A percentile compares a stretch with the other conserved stretches of the same genome.
These are phyloP conservation scores for Pseudoturritis turrita DNA, from an alignment of 345 rosid genomes.

Conservation along the genomic window DNA sequence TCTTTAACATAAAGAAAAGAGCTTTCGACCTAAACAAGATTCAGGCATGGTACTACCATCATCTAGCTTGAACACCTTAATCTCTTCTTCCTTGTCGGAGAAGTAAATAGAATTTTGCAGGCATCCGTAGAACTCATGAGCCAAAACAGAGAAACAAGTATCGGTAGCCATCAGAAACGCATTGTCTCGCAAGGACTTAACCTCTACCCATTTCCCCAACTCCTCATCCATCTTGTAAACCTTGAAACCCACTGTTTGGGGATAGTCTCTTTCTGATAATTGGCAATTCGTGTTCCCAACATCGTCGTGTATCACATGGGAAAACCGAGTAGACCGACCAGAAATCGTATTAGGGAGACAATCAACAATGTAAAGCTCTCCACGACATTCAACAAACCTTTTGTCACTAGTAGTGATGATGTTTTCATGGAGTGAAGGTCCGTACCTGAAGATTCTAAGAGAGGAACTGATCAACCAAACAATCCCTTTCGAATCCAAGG, in stretches of 20 bases:
- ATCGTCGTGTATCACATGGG: not conserved
- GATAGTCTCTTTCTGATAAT: not conserved
- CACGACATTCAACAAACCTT: not conserved
- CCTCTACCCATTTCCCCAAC: constrained; percentile 23
- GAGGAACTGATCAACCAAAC: not conserved
- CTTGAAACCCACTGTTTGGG: constrained; percentile 11
- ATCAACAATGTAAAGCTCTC: not conserved
- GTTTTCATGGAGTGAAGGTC: not conserved
- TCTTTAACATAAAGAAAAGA: not conserved
- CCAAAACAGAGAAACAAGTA: constrained; percentile 24
- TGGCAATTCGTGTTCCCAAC: not conserved
- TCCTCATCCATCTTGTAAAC: constrained; percentile 35
- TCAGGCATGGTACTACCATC: not conserved
- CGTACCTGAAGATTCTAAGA: not conserved
- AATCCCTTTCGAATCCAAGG: not conserved
- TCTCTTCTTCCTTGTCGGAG: not conserved
- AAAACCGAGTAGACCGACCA: not conserved
- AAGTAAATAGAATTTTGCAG: constrained; percentile 6
- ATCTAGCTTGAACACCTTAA: not conserved
- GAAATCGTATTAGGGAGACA: not conserved
- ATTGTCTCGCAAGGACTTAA: constrained; percentile 13
- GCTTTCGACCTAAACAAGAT: not conserved
- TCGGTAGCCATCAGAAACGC: constrained; percentile 24
- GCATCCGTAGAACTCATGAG: constrained; percentile 13
- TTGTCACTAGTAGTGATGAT: no score